Evolutionary conservation across 768 basidiomycete species (phyloP), one percentile per base, ranked within the genome.

Genomic region (Lactarius pseudohatsudake): DNA sequence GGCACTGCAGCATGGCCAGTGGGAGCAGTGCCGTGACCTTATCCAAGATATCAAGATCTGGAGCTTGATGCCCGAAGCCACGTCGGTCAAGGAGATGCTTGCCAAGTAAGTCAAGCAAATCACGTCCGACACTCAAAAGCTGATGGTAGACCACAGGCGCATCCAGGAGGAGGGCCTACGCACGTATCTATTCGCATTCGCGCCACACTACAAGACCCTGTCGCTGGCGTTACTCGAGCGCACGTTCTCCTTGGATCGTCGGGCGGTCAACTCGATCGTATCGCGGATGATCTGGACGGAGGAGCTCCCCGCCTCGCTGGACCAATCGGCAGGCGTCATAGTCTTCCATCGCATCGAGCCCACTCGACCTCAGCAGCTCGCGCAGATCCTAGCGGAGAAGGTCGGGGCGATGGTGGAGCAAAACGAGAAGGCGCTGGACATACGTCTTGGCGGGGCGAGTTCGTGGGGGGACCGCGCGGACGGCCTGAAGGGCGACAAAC

Each of bases 221-320:
- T 98, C 97, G 1, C 84, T 99, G 55, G 84, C 88, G 0, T 84
- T 96, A 60, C 86, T 99, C 40, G 89, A 96, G 11, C 83, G 86
- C 57, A 96, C 94, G 1, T 98, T 98, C 80, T 88, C 88, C 10
- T 81, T 98, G 36, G 85, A 96, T 4, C 77, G 89, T 58, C 85
- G 90, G 50, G 80, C 88, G 4, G 93, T 98, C 4, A 94, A 90
- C 9, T 94, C 94, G 15, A 87, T 97, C 70, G 91, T 98, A 47
- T 96, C 93, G 32, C 93, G 95, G 78, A 98, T 99, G 97, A 97
- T 98, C 72, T 98, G 96, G 94, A 94, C 84, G 73, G 97, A 98
- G 73, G 95, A 98, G 74, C 81, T 99, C 13, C 82, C 90, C 1
- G 97, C 96, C 3, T 96, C 95, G 18, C 82, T 98, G 62, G 97